A percentile compares a stretch with the other conserved stretches of the same genome.
These are phyloP conservation scores for Tuber borchii DNA, from an alignment of 495 filamentous ascomycete genomes.

Conservation along the genomic window DNA sequence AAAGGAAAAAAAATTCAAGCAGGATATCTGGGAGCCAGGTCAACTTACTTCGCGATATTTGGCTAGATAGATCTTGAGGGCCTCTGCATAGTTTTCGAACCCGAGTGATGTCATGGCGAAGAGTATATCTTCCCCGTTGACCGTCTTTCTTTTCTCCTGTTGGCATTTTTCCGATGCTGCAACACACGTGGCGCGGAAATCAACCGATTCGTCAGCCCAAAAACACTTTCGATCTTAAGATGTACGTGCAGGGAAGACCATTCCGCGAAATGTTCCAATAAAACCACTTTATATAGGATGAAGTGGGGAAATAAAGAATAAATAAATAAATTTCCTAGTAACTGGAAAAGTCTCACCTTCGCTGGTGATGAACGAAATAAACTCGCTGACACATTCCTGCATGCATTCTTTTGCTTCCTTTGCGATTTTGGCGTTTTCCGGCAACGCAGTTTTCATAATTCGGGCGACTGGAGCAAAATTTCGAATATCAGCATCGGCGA, in stretches of 20 bases:
- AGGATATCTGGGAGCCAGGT: constrained; percentile 29
- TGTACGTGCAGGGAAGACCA: constrained; percentile 25
- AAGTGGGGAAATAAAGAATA: constrained; percentile 29
- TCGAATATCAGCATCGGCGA: constrained; percentile 77
- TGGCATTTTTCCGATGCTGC: constrained; percentile 97
- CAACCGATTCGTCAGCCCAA: constrained; percentile 32
- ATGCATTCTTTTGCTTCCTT: constrained; percentile 99
- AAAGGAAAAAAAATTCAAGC: constrained; percentile 26
- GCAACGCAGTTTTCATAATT: constrained; percentile 95
- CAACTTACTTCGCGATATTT: constrained; percentile 93
- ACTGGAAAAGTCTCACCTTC: constrained; percentile 60
- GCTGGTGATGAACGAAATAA: constrained; percentile 99
- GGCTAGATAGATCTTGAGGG: constrained; percentile 93
- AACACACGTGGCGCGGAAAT: constrained; percentile 42
- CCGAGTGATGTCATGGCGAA: constrained; percentile 98
- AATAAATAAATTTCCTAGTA: constrained; percentile 21
- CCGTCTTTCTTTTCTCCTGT: constrained; percentile 97
- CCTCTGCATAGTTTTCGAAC: constrained; percentile 98
- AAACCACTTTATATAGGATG: constrained; percentile 27
- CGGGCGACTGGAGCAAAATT: constrained; percentile 91
- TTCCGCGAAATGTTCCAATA: constrained; percentile 33
- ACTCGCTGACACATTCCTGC: constrained; percentile 99
- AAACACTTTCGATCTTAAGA: constrained; percentile 21
- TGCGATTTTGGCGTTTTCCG: constrained; percentile 97
- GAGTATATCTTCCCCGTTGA: constrained; percentile 96